Base-by-base conservation (phyloP, 768 basidiomycete genomes). In the Exsudoporus frostii region DNA sequence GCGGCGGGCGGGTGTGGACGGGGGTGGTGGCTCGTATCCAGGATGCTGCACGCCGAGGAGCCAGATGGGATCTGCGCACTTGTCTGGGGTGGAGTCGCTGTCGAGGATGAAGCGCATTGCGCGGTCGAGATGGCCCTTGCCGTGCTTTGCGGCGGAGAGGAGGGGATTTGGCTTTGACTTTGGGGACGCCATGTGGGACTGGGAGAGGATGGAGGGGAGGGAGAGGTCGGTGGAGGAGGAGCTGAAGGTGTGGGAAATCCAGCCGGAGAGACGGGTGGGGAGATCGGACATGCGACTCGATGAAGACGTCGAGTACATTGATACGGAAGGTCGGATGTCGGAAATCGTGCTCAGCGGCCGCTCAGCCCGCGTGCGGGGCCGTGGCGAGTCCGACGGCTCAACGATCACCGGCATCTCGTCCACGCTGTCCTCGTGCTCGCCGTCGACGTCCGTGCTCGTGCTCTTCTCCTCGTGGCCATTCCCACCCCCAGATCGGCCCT, bases 101-200 rank as follows among this genome's bases (percentile, higher is more conserved):
- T 98, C 95, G 55, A 96, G 78, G n/a, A 98, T 76, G 71, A 93
- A 91, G 41, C 92, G 79, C 76, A 93, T 83, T 3, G 88, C 90
- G 67, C 88, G 89, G 74, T 90, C 89, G 45, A 90, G 70, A 53
- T 87, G 85, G 22, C 84, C 86, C 60, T 86, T 87, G 38, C 88
- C 84, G 61, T 86, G 82, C 62, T 83, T 85, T 3, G 85, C 86
- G 0, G 85, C 86, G 1, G 82, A 79, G 45, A 90, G 74, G 13
- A 90, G 73, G 1, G 84, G 77, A 17, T 74, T 73, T 2, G 71
- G 55, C 64, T 79, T 79, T 53, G 70, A 52, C 63, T 77, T 81
- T 41, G 81, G 76, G 6, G 69, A 67, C 0, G 71, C 44, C 54
- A 74, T 62, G 50, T 73, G 71, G 3, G 78, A 75, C 38, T 79